Conservation (phyloP, 1,284 basidiomycete species). For the Boletus semigastroideus region DNA sequence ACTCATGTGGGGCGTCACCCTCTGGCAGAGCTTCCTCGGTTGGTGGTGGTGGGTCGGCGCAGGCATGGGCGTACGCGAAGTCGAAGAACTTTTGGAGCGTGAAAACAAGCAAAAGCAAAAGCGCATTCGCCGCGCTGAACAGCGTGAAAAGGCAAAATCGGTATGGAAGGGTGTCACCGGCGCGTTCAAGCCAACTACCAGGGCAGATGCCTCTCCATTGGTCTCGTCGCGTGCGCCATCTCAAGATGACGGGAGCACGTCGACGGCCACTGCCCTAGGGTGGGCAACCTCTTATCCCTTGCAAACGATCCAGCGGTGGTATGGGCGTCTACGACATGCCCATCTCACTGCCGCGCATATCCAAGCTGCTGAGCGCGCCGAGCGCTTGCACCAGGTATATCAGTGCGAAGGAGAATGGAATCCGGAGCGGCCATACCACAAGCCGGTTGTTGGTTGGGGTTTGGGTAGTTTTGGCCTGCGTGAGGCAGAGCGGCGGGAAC, state of each 20-base stretch:
- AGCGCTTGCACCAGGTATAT: conserved; percentile 59
- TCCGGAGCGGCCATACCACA: conserved; percentile 24
- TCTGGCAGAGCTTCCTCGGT: conserved; percentile 90
- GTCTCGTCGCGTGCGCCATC: conserved; percentile 2
- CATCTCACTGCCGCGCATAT: conserved; percentile 65
- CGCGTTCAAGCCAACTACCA: conserved; percentile 32
- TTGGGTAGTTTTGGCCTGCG: conserved; percentile 69
- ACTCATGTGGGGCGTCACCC: conserved; percentile 82
- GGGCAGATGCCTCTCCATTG: not conserved
- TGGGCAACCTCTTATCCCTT: conserved; percentile 31
- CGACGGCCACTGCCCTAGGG: not conserved
- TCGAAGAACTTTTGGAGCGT: conserved; percentile 57
- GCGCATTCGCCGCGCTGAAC: conserved; percentile 44
- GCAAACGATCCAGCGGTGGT: conserved; percentile 50
- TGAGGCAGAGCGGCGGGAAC: conserved; percentile 26
- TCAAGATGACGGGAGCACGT: conserved; percentile 7
- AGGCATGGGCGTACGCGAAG: conserved; percentile 68
- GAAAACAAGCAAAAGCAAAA: conserved; percentile 59
- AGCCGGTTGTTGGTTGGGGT: conserved; percentile 57
- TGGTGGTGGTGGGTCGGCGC: conserved; percentile 99
- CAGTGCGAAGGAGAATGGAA: conserved; percentile 38
- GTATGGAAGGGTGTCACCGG: conserved; percentile 56
- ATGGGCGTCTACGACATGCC: conserved; percentile 55
- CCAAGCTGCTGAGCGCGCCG: conserved; percentile 63
- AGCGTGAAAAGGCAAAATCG: conserved; percentile 49